Evolutionary conservation across 2,329 filamentous ascomycete species (phyloP), one percentile per base, ranked within the genome.

Genomic region (Zymoseptoria tritici): DNA sequence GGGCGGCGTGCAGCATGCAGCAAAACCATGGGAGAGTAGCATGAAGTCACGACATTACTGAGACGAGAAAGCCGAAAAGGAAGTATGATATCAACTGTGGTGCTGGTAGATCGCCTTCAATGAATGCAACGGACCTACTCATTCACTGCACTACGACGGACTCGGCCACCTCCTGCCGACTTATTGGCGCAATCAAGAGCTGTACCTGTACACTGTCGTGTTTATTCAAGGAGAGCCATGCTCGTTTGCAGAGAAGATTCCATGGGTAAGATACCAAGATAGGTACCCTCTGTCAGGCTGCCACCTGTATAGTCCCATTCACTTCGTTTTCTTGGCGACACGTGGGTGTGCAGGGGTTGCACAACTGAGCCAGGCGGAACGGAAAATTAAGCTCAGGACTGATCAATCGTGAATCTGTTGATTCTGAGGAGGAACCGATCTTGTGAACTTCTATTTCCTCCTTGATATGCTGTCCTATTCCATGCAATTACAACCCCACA

Each of bases 401-500:
- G 26, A 29, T 4, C 3, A 9, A 8, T 9, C 26, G 7, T 8
- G 26, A 29, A 29, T 21, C 50, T 46, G 13, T 46, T 46, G 36
- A n/a, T 6, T 16, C 7, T 46, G 11, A 16, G 36, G 6, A 7
- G 16, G 26, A 9, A 29, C 2, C 26, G 7, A 9, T 9, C 26
- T 5, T 46, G 4, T 16, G 16, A 7, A 46, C 13, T 16, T 46
- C 13, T 7, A 13, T 4, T 46, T 16, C 36, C 16, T 16, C 36
- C 26, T 29, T 29, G 6, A 46, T 46, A n/a, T 46, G 36, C 36
- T 46, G 13, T 46, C 36, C 11, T 16, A 6, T 46, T 46, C 36
- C 36, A n/a, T 7, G 16, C 36, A 49, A 46, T 55, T 63, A 69
- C 62, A 70, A 57, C 2, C 67, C 68, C 24, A 70, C 60, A 49